These are phyloP conservation scores for Canariomyces notabilis DNA, from an alignment of 2,329 filamentous ascomycete species.

Conservation along the genomic window DNA sequence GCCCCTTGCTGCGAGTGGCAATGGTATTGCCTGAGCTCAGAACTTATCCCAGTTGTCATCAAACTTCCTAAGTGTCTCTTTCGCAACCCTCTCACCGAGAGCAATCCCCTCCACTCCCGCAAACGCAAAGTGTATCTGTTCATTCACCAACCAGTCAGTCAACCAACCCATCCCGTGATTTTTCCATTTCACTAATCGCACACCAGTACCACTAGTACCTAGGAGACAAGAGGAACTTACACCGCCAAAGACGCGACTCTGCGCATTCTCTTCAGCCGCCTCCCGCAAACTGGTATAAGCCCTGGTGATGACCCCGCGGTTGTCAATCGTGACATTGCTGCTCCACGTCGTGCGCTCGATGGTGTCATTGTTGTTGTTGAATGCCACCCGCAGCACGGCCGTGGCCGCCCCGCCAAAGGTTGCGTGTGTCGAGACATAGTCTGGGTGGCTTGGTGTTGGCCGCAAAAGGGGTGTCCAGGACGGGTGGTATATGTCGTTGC, in stretches of 20 bases:
- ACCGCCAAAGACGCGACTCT: constrained; percentile 20
- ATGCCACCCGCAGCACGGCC: constrained; percentile 14
- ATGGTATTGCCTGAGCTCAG: neutral
- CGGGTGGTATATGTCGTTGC: constrained; percentile 14
- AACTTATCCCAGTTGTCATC: constrained; percentile 22
- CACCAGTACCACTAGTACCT: neutral
- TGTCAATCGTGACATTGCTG: constrained; percentile 19
- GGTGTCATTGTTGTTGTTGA: constrained; percentile 12
- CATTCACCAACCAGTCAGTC: neutral
- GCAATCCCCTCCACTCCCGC: constrained; percentile 15
- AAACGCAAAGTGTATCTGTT: constrained; percentile 21
- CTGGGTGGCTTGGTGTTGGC: constrained; percentile 21
- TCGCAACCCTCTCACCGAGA: constrained; percentile 18
- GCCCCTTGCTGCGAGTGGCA: too few species aligned
- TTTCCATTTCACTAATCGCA: too few species aligned
- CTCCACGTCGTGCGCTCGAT: constrained; percentile 15
- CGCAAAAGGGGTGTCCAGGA: constrained; percentile 18
- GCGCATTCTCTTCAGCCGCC: constrained; percentile 19
- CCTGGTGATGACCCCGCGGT: constrained; percentile 16
- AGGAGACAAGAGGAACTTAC: constrained; percentile 10
- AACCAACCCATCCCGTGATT: too few species aligned
- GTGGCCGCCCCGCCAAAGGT: constrained; percentile 21
- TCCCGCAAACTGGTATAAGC: constrained; percentile 13
- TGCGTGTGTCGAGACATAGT: constrained; percentile 22
- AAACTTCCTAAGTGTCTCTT: constrained; percentile 20